phyloP scores from a whole-genome alignment of 2,329 filamentous ascomycete genomes.

The Penicillium sp. region DNA sequence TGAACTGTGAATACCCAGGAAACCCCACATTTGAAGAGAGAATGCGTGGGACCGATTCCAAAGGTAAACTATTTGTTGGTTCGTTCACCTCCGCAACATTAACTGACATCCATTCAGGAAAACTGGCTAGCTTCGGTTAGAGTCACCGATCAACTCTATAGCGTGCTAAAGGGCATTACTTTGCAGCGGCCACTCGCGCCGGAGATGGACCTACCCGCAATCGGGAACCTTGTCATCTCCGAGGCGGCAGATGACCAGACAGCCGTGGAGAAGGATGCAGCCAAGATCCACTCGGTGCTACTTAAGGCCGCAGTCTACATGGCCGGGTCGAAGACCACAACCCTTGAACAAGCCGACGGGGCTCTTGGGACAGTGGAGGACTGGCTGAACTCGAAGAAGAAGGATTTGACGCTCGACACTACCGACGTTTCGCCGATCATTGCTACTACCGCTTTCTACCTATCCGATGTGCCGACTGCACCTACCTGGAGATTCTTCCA shows the following conservation, averaged over 20 bases:
- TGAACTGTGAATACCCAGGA: conserved; percentile 37
- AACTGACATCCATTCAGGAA: conserved; percentile 28
- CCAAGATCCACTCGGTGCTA: conserved; percentile 32
- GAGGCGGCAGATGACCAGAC: conserved; percentile 33
- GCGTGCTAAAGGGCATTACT: conserved; percentile 29
- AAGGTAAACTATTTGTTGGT: conserved; percentile 25
- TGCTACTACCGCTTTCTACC: conserved; percentile 22
- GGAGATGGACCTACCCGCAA: conserved; percentile 25
- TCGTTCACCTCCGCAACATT: neutral
- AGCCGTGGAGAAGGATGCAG: conserved; percentile 29
- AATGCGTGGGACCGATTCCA: conserved; percentile 38
- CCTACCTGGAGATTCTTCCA: conserved; percentile 44
- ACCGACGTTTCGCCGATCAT: conserved; percentile 20
- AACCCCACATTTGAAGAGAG: conserved; percentile 36
- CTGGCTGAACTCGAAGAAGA: conserved; percentile 28
- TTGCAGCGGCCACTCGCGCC: conserved; percentile 30
- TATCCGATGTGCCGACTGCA: conserved; percentile 25
- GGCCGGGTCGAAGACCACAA: conserved; percentile 31
- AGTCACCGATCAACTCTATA: conserved; percentile 35
- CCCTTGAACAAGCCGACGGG: conserved; percentile 26
- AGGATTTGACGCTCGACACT: conserved; percentile 20
- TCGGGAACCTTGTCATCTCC: conserved; percentile 24
- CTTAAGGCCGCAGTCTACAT: conserved; percentile 32
- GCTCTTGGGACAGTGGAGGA: conserved; percentile 28
- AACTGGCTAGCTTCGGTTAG: conserved; percentile 34